Evolutionary conservation across 805 yeast species (phyloP).

Genomic region (Wickerhamomyces mucosus): DNA sequence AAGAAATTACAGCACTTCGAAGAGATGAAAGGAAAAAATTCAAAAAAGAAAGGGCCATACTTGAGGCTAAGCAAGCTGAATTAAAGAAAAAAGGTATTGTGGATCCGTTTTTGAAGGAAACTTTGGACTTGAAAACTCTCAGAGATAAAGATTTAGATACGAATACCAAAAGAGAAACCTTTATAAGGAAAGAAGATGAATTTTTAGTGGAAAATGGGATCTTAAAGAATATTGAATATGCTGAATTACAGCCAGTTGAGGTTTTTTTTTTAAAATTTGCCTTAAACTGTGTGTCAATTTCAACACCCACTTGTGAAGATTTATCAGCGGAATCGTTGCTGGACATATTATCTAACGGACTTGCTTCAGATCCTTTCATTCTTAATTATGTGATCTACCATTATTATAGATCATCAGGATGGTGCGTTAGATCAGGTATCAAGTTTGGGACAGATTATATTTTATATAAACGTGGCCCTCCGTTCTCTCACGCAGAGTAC

Average conservation of each 20-base stretch:
- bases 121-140: slow-evolving; percentile 21
- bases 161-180: slow-evolving; percentile 13
- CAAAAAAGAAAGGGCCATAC: slow-evolving; percentile 55
- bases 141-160: slow-evolving; percentile 22
- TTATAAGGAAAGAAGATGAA: slow-evolving; percentile 27
- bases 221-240: slow-evolving; percentile 19
- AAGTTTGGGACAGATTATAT: slow-evolving; percentile 87
- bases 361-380: slow-evolving; percentile 20
- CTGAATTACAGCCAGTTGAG: slow-evolving; percentile 73
- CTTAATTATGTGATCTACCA: slow-evolving; percentile 66
- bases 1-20: slow-evolving; percentile 68
- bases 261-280: slow-evolving; percentile 58
- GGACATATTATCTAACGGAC: slow-evolving; percentile 3
- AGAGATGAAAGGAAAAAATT: slow-evolving; percentile 64
- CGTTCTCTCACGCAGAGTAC: slow-evolving; percentile 89
- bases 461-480: slow-evolving; percentile 86
- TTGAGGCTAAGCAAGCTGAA: slow-evolving; percentile 41
- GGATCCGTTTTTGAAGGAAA: slow-evolving; percentile 25
- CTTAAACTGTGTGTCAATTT: slow-evolving; percentile 36
- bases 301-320: slow-evolving; percentile 10
- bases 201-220: slow-evolving; percentile 22
- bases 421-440: slow-evolving; percentile 90
- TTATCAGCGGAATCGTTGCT: slow-evolving; percentile 12
- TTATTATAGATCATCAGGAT: slow-evolving; percentile 79
- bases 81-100: slow-evolving; percentile 28